A percentile compares a stretch with the other conserved stretches of the same genome.
phyloP scores from a whole-genome alignment of 805 yeast genomes.

The Candida morakotiae region DNA sequence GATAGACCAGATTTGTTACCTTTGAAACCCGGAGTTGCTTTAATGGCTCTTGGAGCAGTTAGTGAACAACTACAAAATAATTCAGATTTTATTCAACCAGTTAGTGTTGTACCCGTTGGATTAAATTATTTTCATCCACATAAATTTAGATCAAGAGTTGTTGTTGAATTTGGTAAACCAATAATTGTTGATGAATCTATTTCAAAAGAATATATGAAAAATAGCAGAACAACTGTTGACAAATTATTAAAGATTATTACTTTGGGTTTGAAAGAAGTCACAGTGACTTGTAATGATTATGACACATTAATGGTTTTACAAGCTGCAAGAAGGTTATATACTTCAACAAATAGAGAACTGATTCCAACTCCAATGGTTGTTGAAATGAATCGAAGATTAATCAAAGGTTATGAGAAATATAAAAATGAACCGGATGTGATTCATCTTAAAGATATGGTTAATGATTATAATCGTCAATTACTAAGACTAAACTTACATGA shows the following conservation, averaged over 20 bases:
- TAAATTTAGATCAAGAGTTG: slow-evolving; percentile 38
- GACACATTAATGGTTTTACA: slow-evolving; percentile 41
- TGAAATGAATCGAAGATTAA: slow-evolving; percentile 37
- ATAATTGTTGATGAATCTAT: slow-evolving; percentile 27
- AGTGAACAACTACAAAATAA: slow-evolving; percentile 18
- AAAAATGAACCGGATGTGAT: slow-evolving; percentile 31
- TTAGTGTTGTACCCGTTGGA: slow-evolving; percentile 38
- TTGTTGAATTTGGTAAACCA: slow-evolving; percentile 40
- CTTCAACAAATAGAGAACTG: slow-evolving; percentile 26
- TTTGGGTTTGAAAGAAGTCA: slow-evolving; percentile 33
- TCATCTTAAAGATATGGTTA: slow-evolving; percentile 25
- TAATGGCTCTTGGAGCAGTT: slow-evolving; percentile 42
- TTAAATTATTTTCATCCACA: slow-evolving; percentile 41
- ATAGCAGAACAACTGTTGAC: slow-evolving; percentile 24
- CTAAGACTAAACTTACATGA: slow-evolving; percentile 33
- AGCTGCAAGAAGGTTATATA: slow-evolving; percentile 39
- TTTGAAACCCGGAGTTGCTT: slow-evolving; percentile 42
- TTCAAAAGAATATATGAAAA: slow-evolving; percentile 23
- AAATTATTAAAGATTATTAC: slow-evolving; percentile 26
- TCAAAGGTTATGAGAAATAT: slow-evolving; percentile 32
- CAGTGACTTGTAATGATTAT: slow-evolving; percentile 38
- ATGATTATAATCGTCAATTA: slow-evolving; percentile 29
- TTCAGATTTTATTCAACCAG: slow-evolving; percentile 17
- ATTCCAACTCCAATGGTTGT: slow-evolving; percentile 41
- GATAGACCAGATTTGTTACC: slow-evolving; percentile 40